Base-by-base conservation (phyloP, 148 eudicot genomes). In the Limonium bicolor region DNA sequence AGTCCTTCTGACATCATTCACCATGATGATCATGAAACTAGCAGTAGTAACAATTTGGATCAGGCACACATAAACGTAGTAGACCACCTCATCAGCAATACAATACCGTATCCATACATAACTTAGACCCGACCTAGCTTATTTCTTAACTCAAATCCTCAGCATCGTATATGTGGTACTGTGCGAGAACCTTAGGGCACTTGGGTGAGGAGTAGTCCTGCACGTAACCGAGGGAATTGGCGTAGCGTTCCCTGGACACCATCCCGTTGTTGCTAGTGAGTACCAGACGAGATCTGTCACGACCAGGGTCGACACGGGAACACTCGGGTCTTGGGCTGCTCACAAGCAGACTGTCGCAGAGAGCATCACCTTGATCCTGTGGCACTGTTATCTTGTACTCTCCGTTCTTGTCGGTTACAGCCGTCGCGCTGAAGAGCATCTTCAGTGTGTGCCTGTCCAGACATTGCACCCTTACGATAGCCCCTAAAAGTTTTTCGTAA, bases 391-490 rank as follows among this genome's bases (percentile, higher is more conserved):
- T 62, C 68, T 50, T 58, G 68, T 53, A 68, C n/a, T 60, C 5
- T 5, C 73, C 73, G 0, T 64, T 58, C 1, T 11, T 37, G 23
- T 68, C 73, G 2, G 73, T 68, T 8, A 21, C 18, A 18, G 65
- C 76, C 21, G 66, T 69, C 0, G 50, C 45, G 4, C 34, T 18
- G 63, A 53, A 64, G 8, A 47, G 40, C 27, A 77, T 26, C 3
- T 55, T 36, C 13, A 50, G 51, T 3, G 69, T 41, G 27, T 57
- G 20, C 34, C 71, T 61, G 44, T 61, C 36, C n/a, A 51, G 63
- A 76, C 85, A 77, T 50, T 60, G 71, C 44, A 77, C 35, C 54
- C 34, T 61, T 27, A 77, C 80, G 68, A 51, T 61, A 1, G 76
- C 79, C 60, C 68, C 85, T 9, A 11, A 39, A 22, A 41, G 25